phyloP scores from a whole-genome alignment of 169 alveolate genomes.

The Plasmodium malariae region DNA sequence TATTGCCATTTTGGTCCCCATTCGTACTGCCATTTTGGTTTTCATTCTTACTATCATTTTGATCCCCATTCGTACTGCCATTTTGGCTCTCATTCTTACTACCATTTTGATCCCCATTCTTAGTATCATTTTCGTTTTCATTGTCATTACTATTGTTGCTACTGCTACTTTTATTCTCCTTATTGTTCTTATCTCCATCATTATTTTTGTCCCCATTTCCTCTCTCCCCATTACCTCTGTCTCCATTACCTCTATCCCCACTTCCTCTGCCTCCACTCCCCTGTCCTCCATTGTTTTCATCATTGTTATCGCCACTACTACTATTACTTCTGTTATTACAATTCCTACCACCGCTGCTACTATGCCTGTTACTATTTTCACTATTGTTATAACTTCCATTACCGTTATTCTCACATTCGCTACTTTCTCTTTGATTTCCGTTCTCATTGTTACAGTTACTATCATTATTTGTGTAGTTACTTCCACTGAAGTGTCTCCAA shows the following conservation, averaged over 20 bases:
- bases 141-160: neutral
- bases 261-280: neutral
- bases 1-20: neutral
- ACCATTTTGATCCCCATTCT: neutral
- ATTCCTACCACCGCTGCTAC: neutral
- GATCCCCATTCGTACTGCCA: neutral
- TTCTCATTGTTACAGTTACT: neutral
- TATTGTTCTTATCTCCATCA: neutral
- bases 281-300: neutral
- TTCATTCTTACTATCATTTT: neutral
- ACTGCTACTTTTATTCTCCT: neutral
- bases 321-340: neutral
- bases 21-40: constrained; percentile 10
- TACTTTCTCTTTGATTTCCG: neutral
- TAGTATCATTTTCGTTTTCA: neutral
- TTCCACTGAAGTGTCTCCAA: too few relatives aligned
- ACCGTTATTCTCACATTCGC: neutral
- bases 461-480: neutral
- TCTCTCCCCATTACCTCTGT: neutral
- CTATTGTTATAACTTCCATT: neutral
- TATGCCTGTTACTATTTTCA: neutral
- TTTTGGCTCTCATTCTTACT: neutral
- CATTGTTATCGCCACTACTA: neutral
- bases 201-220: neutral
- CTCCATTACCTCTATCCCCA: neutral